phyloP scores from a whole-genome alignment of 2,329 filamentous ascomycete genomes.

The Neofusicoccum cordaticola region DNA sequence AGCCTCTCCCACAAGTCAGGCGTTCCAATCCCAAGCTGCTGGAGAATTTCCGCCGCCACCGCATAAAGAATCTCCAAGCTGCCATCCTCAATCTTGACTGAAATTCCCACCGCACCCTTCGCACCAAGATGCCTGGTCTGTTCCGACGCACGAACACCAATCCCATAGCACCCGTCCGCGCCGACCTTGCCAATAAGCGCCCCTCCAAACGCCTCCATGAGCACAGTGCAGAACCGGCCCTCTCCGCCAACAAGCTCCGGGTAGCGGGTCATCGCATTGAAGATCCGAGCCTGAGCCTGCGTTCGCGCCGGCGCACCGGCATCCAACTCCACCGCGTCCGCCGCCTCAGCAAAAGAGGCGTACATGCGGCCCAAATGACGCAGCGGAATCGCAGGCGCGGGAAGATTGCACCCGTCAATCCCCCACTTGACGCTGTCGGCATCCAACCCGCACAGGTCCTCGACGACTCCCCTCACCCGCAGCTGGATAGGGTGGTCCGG shows the following conservation, averaged over 20 bases:
- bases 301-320: slow-evolving; percentile 17
- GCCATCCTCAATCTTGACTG: slow-evolving; percentile 52
- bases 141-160: slow-evolving; percentile 42
- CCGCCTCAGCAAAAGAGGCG: slow-evolving; percentile 38
- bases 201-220: slow-evolving; percentile 43
- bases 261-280: slow-evolving; percentile 42
- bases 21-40: slow-evolving; percentile 42
- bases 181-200: slow-evolving; percentile 48
- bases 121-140: slow-evolving; percentile 34
- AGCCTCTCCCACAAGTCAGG: slow-evolving; percentile 30
- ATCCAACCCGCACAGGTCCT: slow-evolving; percentile 29
- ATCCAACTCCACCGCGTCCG: slow-evolving; percentile 18
- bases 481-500: slow-evolving; percentile 27
- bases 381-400: slow-evolving; percentile 45
- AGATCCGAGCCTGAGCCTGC: slow-evolving; percentile 35
- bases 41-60: slow-evolving; percentile 44
- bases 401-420: slow-evolving; percentile 49
- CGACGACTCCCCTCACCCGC: slow-evolving; percentile 32
- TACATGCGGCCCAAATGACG: slow-evolving; percentile 35
- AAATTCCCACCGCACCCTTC: slow-evolving; percentile 41
- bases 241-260: slow-evolving; percentile 48
- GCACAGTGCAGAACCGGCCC: slow-evolving; percentile 46
- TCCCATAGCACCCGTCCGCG: slow-evolving; percentile 49
- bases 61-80: slow-evolving; percentile 45
- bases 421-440: slow-evolving; percentile 37